Conservation (phyloP, 2,329 filamentous ascomycete genomes). For the Amauroascus niger region DNA sequence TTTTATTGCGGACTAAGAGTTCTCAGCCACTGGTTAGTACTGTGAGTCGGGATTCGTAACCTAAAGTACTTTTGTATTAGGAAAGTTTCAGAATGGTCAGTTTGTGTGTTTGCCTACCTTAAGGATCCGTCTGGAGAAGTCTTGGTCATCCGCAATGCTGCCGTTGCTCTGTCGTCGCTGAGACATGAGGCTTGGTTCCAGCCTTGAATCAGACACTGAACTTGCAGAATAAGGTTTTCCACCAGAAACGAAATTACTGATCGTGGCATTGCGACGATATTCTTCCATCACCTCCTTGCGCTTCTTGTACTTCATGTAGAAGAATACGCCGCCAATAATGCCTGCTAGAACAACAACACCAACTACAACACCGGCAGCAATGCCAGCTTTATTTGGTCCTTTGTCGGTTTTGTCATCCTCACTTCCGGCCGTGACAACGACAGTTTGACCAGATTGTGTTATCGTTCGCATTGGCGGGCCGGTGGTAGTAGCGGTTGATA, state of each 20-base stretch:
- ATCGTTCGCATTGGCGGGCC: slow-evolving; percentile 41
- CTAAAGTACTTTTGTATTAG: neutral
- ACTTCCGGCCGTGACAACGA: slow-evolving; percentile 21
- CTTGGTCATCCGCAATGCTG: slow-evolving; percentile 93
- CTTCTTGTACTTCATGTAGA: slow-evolving; percentile 65
- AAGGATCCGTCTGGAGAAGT: slow-evolving; percentile 91
- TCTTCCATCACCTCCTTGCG: slow-evolving; percentile 74
- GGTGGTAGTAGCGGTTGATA: slow-evolving; percentile 25
- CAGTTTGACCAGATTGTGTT: slow-evolving; percentile 17
- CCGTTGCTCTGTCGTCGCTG: slow-evolving; percentile 81
- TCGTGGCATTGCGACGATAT: slow-evolving; percentile 68
- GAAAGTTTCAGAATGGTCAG: neutral
- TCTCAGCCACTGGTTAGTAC: neutral
- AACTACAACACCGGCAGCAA: slow-evolving; percentile 80
- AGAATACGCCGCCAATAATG: slow-evolving; percentile 58
- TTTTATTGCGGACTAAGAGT: neutral
- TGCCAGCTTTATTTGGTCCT: slow-evolving; percentile 64
- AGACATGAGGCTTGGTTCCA: slow-evolving; percentile 74
- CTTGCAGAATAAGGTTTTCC: slow-evolving; percentile 52
- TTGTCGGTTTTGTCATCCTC: slow-evolving; percentile 19
- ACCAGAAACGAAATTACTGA: slow-evolving; percentile 60
- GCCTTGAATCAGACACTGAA: slow-evolving; percentile 69
- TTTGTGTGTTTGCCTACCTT: slow-evolving; percentile 50
- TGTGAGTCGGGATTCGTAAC: slow-evolving; percentile 13
- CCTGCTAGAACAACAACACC: slow-evolving; percentile 62